phyloP scores from a whole-genome alignment of 1,284 basidiomycete genomes.

The Tilletiopsis washingtonensis region DNA sequence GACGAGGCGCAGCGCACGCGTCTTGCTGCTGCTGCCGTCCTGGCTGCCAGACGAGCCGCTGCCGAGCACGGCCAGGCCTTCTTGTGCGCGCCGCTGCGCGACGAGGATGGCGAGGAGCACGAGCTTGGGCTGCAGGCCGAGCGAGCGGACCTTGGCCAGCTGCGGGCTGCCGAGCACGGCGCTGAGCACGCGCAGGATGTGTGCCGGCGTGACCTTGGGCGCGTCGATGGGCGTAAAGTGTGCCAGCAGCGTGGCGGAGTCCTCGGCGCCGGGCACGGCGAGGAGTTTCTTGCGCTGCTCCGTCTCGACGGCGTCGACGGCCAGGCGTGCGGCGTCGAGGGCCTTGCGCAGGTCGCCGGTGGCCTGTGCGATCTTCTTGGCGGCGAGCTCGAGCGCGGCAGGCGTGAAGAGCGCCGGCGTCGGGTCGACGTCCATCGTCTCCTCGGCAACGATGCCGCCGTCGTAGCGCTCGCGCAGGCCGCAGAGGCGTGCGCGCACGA shows the following conservation, averaged over 20 bases:
- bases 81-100: conserved; percentile 17
- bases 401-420: conserved; percentile 39
- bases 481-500: conserved; percentile 45
- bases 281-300: conserved; percentile 29
- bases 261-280: conserved; percentile 2
- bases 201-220: conserved; percentile 35
- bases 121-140: conserved; percentile 42
- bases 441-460: too few relatives aligned
- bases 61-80: conserved; percentile 19
- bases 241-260: conserved; percentile 16
- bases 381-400: conserved; percentile 48
- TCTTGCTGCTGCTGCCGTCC: not conserved
- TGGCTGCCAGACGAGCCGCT: not conserved
- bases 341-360: conserved; percentile 49
- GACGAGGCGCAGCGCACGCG: conserved; percentile 13
- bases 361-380: conserved; percentile 48
- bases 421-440: not conserved
- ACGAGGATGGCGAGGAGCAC: conserved; percentile 36
- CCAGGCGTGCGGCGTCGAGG: conserved; percentile 46
- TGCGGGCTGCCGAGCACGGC: conserved; percentile 37
- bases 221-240: conserved; percentile 26
- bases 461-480: conserved; percentile 30
- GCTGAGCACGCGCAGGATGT: conserved; percentile 42
- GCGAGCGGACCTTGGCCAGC: conserved; percentile 30
- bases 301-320: conserved; percentile 46